Base-by-base conservation (phyloP, 192 early-diverging fungal genomes). In the Ambispora gerdemannii region DNA sequence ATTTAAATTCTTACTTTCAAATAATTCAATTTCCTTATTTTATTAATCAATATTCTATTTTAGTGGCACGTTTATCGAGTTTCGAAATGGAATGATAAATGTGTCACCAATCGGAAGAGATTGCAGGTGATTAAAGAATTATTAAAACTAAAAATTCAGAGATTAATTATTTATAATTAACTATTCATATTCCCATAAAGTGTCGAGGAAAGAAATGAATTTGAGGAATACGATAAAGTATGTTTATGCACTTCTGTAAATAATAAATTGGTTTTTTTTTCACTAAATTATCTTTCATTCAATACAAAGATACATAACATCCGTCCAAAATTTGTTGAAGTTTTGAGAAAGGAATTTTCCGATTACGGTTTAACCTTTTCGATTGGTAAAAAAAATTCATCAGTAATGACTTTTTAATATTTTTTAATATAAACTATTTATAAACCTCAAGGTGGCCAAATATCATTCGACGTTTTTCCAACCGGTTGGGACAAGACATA, bases 401-500 rank as follows among this genome's bases (percentile, higher is more conserved):
- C 13, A 17, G 20, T 61, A 3, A 28, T 78, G 35, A n/a, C 34
- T 6, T 34, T 35, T 63, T 1, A 52, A n/a, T 53, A 35, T 13
- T 55, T 55, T 50, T 50, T 20, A 50, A 19, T 47, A n/a, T 56
- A 31, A 55, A n/a, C 28, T 19, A 25, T 43, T 36, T 33, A n/a
- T 19, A 43, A 43, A 22, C 17, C 2, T 15, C 27, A 63, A 83
- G 88, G 92, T 53, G 95, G 97, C 7, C 95, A 99, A 81, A 99
- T 99, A 77, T 98, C 95, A 7, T 97, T 99, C 68, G 97, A 99
- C 77, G 94, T 99, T 11, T 97, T 99, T 86, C 97, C 97, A 51
- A 88, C 87, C 60, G 97, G 97, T 38, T 99, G 97, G 97, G 97
- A 99, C 81, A 99, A 99, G 87, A 98, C 95, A 31, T 99, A 93